Percentiles rank a stretch among this genome's conserved stretches.
phyloP scores from a whole-genome alignment of 805 yeast genomes.

The Zygotorulaspora sp. region DNA sequence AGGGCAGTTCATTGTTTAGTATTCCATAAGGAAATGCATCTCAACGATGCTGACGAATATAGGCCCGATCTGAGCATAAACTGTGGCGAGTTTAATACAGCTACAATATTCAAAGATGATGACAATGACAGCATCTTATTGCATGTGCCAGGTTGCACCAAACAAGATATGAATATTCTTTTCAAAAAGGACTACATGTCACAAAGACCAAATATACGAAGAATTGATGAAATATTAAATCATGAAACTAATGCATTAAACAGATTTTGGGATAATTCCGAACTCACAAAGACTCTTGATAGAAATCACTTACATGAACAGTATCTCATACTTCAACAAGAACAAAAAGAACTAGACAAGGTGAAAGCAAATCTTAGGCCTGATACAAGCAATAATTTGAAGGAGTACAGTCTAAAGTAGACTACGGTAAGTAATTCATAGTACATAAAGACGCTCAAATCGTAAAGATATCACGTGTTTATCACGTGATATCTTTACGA shows the following conservation, averaged over 20 bases:
- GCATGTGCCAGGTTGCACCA: slow-evolving; percentile 17
- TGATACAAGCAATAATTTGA: background rate
- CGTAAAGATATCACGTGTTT: too few species aligned
- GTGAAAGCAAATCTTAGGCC: slow-evolving; percentile 3
- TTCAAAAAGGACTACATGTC: slow-evolving; percentile 13
- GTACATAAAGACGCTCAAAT: too few species aligned
- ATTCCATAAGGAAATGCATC: slow-evolving; percentile 25
- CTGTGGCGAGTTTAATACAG: slow-evolving; percentile 20
- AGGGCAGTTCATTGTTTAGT: slow-evolving; percentile 31
- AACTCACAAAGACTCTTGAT: slow-evolving; percentile 18
- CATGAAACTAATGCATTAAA: slow-evolving; percentile 19
- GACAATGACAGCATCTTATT: slow-evolving; percentile 6
- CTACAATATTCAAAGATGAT: slow-evolving; percentile 4
- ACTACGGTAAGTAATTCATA: too few species aligned
- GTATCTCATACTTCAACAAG: slow-evolving; percentile 19
- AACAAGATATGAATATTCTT: slow-evolving; percentile 13
- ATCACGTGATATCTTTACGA: too few species aligned
- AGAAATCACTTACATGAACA: slow-evolving; percentile 23
- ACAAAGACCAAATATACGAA: slow-evolving; percentile 21
- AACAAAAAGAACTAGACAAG: slow-evolving; percentile 12
- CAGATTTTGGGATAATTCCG: slow-evolving; percentile 22
- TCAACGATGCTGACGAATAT: slow-evolving; percentile 9
- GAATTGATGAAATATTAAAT: slow-evolving; percentile 19
- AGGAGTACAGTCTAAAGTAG: too few species aligned
- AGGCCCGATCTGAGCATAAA: slow-evolving; percentile 28